Conservation (phyloP, 495 filamentous ascomycete species). For the Penicillium verhagenii region DNA sequence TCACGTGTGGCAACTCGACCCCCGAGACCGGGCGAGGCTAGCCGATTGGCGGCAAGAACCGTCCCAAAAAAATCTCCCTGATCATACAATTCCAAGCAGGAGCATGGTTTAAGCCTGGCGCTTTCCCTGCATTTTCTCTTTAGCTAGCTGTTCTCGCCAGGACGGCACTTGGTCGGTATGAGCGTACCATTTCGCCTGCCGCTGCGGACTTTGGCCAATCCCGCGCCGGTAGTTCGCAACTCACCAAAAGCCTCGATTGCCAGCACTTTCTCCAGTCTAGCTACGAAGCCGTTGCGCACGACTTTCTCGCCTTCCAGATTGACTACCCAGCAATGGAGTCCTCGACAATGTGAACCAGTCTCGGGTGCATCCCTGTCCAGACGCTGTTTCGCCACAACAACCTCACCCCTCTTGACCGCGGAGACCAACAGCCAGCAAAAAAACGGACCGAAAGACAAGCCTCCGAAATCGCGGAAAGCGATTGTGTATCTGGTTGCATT, state of each 20-base stretch:
- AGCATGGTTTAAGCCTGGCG: constrained; percentile 17
- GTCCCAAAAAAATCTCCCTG: constrained; percentile 25
- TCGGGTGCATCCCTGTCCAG: not conserved
- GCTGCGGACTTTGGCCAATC: constrained; percentile 39
- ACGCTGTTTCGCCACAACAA: constrained; percentile 19
- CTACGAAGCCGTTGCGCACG: constrained; percentile 1
- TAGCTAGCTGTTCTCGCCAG: constrained; percentile 3
- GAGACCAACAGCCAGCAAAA: constrained; percentile 5
- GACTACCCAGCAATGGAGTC: constrained; percentile 1
- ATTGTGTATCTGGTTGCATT: constrained; percentile 52
- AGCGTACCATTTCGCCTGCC: constrained; percentile 38
- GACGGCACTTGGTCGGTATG: constrained; percentile 31
- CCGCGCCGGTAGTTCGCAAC: constrained; percentile 29
- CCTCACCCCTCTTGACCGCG: constrained; percentile 16
- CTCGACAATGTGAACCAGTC: not conserved
- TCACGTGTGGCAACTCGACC: constrained; percentile 18
- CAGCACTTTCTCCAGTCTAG: constrained; percentile 7
- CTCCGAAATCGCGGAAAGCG: constrained; percentile 22
- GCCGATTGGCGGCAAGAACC: constrained; percentile 32
- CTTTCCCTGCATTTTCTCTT: not conserved
- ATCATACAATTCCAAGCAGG: constrained; percentile 11
- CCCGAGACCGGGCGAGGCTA: constrained; percentile 15
- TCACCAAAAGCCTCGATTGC: constrained; percentile 23
- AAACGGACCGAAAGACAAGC: constrained; percentile 15
- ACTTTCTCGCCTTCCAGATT: constrained; percentile 2